These are phyloP conservation scores for Albizia julibrissin DNA, from an alignment of 306 rosid species.

Conservation along the genomic window DNA sequence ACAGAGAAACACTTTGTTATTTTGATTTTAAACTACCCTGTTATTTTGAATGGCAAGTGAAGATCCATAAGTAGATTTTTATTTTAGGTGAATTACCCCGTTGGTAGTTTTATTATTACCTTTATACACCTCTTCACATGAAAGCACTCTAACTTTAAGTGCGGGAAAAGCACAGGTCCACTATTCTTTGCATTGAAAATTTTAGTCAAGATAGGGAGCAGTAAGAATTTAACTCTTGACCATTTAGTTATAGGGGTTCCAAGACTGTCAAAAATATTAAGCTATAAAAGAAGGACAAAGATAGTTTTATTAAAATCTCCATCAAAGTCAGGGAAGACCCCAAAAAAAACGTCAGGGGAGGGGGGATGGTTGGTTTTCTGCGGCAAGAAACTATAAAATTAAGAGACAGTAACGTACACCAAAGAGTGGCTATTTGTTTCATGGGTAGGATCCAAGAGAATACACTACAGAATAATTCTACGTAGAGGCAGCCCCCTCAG, in stretches of 20 bases:
- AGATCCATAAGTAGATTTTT: background rate
- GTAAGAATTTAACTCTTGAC: too few species aligned
- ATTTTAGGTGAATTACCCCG: background rate
- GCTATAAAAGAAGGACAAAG: background rate
- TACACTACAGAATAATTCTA: background rate
- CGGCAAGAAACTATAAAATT: background rate
- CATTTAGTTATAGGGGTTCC: background rate
- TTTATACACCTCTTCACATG: background rate
- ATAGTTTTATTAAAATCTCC: background rate
- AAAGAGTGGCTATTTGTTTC: background rate
- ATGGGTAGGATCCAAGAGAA: background rate
- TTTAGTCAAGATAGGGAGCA: background rate
- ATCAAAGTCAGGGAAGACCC: background rate
- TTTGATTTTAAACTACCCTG: background rate
- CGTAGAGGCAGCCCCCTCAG: background rate
- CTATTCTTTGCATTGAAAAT: background rate
- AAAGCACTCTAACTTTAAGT: background rate
- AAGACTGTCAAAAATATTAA: background rate
- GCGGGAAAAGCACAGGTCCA: background rate
- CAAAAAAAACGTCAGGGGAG: background rate
- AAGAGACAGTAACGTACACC: background rate
- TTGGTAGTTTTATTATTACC: background rate
- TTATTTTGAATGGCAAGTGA: background rate
- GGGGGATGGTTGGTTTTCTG: background rate
- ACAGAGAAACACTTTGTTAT: background rate